These are phyloP conservation scores for Aspergillus heteromorphus DNA, from an alignment of 495 filamentous ascomycete species.

Conservation along the genomic window DNA sequence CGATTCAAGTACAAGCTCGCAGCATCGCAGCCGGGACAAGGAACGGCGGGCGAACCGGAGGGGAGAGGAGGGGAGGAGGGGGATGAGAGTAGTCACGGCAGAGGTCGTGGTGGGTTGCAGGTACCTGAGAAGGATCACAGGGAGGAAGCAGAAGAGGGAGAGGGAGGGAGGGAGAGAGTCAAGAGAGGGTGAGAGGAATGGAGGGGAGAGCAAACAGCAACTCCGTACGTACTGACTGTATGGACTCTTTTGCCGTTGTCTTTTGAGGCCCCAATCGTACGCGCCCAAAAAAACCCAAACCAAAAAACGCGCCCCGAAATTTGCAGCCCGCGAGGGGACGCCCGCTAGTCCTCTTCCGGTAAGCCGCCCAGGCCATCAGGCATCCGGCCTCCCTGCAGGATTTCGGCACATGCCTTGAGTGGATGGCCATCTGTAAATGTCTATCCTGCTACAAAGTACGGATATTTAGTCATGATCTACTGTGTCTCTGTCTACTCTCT, in stretches of 20 bases:
- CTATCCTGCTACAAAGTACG: not conserved
- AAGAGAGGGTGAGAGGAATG: too few relatives aligned
- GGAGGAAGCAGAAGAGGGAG: not conserved
- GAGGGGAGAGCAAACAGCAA: too few relatives aligned
- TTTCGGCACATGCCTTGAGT: not conserved
- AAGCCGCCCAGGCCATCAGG: conserved; percentile 1
- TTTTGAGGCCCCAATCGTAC: not conserved
- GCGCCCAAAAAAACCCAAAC: conserved; percentile 4
- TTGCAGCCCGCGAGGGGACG: conserved; percentile 2
- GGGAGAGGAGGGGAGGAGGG: not conserved
- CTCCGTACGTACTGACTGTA: too few relatives aligned
- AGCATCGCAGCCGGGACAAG: conserved; percentile 13
- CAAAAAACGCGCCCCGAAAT: conserved; percentile 8
- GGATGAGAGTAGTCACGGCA: not conserved
- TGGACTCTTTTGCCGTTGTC: not conserved
- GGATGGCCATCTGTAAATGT: too few relatives aligned
- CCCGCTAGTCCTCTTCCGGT: conserved; percentile 7
- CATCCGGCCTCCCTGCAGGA: conserved; percentile 1
- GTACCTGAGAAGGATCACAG: not conserved
- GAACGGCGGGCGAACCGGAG: conserved; percentile 10
- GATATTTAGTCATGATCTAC: too few relatives aligned
- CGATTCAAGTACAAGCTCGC: conserved; percentile 9
- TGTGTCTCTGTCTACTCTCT: not conserved
- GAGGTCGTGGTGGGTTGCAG: not conserved
- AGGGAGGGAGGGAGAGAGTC: not conserved